Evolutionary conservation across 2,329 filamentous ascomycete genomes (phyloP).

Genomic region (Beauveria bassiana): DNA sequence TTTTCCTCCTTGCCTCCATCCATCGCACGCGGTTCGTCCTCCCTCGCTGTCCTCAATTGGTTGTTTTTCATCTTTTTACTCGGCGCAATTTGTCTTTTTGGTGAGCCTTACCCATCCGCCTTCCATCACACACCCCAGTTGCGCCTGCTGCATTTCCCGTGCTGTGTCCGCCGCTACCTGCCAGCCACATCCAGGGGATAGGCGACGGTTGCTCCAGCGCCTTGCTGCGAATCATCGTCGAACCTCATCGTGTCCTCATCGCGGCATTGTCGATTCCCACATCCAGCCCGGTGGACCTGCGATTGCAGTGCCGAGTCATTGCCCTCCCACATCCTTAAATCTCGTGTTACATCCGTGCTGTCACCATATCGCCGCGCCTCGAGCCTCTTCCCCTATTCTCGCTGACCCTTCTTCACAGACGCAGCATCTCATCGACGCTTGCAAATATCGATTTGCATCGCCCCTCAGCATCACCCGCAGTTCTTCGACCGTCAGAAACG

Average conservation of each 20-base stretch:
- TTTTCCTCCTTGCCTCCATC: slow-evolving; percentile 14
- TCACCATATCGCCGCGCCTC: not conserved
- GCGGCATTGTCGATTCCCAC: not conserved
- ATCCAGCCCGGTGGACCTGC: not conserved
- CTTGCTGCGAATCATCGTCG: not conserved
- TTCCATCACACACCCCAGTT: not conserved
- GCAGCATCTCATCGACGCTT: slow-evolving; percentile 4
- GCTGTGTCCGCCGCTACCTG: not conserved
- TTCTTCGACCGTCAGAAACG: slow-evolving; percentile 5
- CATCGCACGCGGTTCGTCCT: slow-evolving; percentile 18
- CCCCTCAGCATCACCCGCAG: not conserved
- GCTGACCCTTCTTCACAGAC: slow-evolving; percentile 9
- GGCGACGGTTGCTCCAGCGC: not conserved
- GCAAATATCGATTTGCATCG: not conserved
- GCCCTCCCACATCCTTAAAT: not conserved
- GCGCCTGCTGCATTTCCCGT: not conserved
- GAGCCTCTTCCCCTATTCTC: slow-evolving; percentile 12
- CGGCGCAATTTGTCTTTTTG: not conserved
- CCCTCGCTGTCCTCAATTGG: slow-evolving; percentile 14
- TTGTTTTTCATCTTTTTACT: slow-evolving; percentile 13
- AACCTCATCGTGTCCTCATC: not conserved
- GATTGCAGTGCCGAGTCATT: not conserved
- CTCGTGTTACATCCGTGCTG: slow-evolving; percentile 1
- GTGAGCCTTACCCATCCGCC: not conserved
- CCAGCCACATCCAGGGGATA: slow-evolving; percentile 5